Evolutionary conservation across 1,139 yeast genomes (phyloP).

Genomic region (Debaryomycetaceae sp.): DNA sequence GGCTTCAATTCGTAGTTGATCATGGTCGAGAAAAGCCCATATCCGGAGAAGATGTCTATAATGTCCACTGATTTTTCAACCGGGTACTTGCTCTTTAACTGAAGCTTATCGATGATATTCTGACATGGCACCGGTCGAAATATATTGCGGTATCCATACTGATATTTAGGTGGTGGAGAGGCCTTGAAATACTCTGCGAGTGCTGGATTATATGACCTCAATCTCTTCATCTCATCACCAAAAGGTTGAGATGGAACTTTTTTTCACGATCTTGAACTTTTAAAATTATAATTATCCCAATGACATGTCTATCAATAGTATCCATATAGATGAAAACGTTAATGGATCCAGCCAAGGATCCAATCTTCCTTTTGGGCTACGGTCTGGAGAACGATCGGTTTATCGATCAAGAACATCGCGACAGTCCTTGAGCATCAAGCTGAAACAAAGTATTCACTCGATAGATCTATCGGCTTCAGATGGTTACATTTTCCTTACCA

Average conservation of each 20-base stretch:
- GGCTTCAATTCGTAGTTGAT: conserved; percentile 59
- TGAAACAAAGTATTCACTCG: conserved; percentile 8
- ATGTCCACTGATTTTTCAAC: conserved; percentile 47
- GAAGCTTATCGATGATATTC: conserved; percentile 38
- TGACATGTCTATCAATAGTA: conserved; percentile 33
- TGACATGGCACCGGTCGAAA: conserved; percentile 28
- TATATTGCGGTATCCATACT: conserved; percentile 15
- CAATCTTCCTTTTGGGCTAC: conserved; percentile 21
- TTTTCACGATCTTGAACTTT: neutral
- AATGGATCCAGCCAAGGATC: neutral
- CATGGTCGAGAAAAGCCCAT: conserved; percentile 51
- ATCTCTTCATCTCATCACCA: conserved; percentile 2
- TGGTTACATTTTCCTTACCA: conserved; percentile 38
- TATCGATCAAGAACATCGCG: conserved; percentile 21
- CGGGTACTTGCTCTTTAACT: conserved; percentile 40
- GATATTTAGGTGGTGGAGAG: conserved; percentile 17
- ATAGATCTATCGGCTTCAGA: conserved; percentile 27
- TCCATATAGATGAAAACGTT: conserved; percentile 18
- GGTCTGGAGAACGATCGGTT: conserved; percentile 16
- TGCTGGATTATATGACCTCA: conserved; percentile 31
- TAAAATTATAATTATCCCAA: neutral
- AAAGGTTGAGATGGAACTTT: neutral
- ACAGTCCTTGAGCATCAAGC: conserved; percentile 19
- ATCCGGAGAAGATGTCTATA: conserved; percentile 62
- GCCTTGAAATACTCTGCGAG: conserved; percentile 17